Percentiles rank a stretch among this genome's conserved stretches.
Conservation (phyloP, 2,329 filamentous ascomycete species). For the Lomentospora prolificans region DNA sequence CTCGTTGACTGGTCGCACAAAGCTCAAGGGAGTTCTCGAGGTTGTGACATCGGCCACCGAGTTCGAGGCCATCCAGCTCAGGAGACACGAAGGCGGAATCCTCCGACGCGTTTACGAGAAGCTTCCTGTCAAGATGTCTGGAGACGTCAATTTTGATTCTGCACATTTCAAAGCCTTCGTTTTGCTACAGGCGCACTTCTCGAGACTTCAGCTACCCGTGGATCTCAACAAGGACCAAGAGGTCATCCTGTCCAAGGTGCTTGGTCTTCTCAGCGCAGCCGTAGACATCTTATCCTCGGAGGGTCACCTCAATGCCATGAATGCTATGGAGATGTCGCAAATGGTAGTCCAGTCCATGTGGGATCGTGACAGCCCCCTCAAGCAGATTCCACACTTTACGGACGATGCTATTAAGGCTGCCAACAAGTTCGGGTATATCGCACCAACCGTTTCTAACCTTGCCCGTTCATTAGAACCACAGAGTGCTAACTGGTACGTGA, state of each 20-base stretch:
- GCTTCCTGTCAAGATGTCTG: slow-evolving; percentile 85
- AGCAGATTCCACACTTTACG: slow-evolving; percentile 94
- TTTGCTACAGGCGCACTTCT: slow-evolving; percentile 95
- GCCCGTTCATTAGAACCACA: neutral
- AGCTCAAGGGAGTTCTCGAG: slow-evolving; percentile 93
- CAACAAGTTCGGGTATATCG: slow-evolving; percentile 62
- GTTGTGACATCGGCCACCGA: slow-evolving; percentile 96
- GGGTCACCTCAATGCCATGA: slow-evolving; percentile 93
- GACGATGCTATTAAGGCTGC: slow-evolving; percentile 74
- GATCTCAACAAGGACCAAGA: slow-evolving; percentile 96
- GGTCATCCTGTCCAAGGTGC: slow-evolving; percentile 69
- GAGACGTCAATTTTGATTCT: slow-evolving; percentile 72
- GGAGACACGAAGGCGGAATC: slow-evolving; percentile 81
- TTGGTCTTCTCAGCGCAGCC: slow-evolving; percentile 80
- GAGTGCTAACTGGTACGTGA: slow-evolving; percentile 20
- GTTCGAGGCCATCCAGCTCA: slow-evolving; percentile 90
- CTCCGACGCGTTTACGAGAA: slow-evolving; percentile 90
- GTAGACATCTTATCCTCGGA: slow-evolving; percentile 95
- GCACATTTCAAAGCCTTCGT: slow-evolving; percentile 98
- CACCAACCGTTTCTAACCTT: neutral
- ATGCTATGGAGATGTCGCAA: slow-evolving; percentile 97
- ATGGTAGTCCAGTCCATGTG: slow-evolving; percentile 99
- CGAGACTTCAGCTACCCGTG: slow-evolving; percentile 89
- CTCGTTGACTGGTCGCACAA: slow-evolving; percentile 78
- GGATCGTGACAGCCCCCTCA: slow-evolving; percentile 93